phyloP scores from a whole-genome alignment of 2,329 filamentous ascomycete species.

The Cladosporium halotolerans region DNA sequence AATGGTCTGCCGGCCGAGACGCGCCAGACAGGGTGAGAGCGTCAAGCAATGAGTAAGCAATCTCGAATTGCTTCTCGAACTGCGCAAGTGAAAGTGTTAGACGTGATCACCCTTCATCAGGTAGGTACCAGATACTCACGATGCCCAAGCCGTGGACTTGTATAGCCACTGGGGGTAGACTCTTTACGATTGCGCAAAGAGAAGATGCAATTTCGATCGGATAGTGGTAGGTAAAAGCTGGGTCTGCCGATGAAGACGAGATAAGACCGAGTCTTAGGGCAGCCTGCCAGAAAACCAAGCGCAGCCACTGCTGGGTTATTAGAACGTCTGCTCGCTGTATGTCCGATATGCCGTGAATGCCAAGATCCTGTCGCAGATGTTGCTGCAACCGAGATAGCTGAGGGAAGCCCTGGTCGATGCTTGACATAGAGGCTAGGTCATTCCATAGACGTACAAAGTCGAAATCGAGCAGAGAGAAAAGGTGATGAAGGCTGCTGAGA shows the following conservation, averaged over 20 bases:
- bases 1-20: constrained; percentile 9
- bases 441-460: constrained; percentile 15
- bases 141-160: constrained; percentile 14
- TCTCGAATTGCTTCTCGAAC: constrained; percentile 19
- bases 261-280: constrained; percentile 14
- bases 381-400: constrained; percentile 11
- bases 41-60: constrained; percentile 16
- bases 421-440: constrained; percentile 3
- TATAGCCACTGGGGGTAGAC: constrained; percentile 14
- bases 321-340: constrained; percentile 16
- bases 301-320: constrained; percentile 19
- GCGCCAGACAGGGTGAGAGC: constrained; percentile 12
- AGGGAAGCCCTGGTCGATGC: neutral
- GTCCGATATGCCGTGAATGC: constrained; percentile 10
- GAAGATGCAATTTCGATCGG: constrained; percentile 14
- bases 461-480: constrained; percentile 16
- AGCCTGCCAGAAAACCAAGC: constrained; percentile 18
- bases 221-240: constrained; percentile 15
- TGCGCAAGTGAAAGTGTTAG: neutral
- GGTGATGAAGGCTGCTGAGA: constrained; percentile 11
- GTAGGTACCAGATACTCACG: neutral
- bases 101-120: neutral
- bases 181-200: constrained; percentile 14
- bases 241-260: constrained; percentile 12
- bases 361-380: constrained; percentile 11